A percentile compares a stretch with the other conserved stretches of the same genome.
Evolutionary conservation across 1,284 basidiomycete species (phyloP).

Genomic region (Ustilago esculenta): DNA sequence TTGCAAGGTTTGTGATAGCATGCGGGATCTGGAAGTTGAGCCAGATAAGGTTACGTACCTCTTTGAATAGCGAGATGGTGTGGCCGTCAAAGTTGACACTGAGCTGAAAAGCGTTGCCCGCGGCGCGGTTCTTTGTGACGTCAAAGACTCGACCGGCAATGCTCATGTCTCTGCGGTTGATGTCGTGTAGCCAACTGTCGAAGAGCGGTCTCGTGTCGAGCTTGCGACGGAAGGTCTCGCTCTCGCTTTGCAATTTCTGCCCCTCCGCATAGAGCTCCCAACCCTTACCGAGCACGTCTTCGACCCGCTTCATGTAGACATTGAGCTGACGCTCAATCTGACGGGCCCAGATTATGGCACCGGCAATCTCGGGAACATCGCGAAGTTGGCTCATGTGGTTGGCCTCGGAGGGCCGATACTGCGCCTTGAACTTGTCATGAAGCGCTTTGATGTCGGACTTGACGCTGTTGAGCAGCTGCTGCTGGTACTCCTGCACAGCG

Average conservation of each 20-base stretch:
- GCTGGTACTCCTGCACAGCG: slow-evolving; percentile 98
- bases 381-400: slow-evolving; percentile 99
- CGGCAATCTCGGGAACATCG: slow-evolving; percentile 94
- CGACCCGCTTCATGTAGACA: slow-evolving; percentile 99
- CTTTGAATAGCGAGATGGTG: slow-evolving; percentile 97
- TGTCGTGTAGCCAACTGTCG: slow-evolving; percentile 95
- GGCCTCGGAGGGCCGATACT: slow-evolving; percentile 92
- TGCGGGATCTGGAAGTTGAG: slow-evolving; percentile 94
- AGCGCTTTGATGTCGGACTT: slow-evolving; percentile 96
- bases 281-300: slow-evolving; percentile 96
- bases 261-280: slow-evolving; percentile 99
- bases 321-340: slow-evolving; percentile 97
- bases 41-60: slow-evolving; percentile 94
- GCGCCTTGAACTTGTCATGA: slow-evolving; percentile 84
- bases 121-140: slow-evolving; percentile 79
- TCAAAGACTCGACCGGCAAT: slow-evolving; percentile 96
- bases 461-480: slow-evolving; percentile 74
- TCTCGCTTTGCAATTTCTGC: slow-evolving; percentile 92
- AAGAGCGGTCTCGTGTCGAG: slow-evolving; percentile 92
- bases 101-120: slow-evolving; percentile 75
- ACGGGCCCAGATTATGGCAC: slow-evolving; percentile 96
- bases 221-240: slow-evolving; percentile 90
- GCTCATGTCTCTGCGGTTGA: slow-evolving; percentile 85
- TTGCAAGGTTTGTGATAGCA: slow-evolving; percentile 92
- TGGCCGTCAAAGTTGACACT: slow-evolving; percentile 97